Evolutionary conservation across 495 filamentous ascomycete species (phyloP).

Genomic region (Penicillium odoratum): DNA sequence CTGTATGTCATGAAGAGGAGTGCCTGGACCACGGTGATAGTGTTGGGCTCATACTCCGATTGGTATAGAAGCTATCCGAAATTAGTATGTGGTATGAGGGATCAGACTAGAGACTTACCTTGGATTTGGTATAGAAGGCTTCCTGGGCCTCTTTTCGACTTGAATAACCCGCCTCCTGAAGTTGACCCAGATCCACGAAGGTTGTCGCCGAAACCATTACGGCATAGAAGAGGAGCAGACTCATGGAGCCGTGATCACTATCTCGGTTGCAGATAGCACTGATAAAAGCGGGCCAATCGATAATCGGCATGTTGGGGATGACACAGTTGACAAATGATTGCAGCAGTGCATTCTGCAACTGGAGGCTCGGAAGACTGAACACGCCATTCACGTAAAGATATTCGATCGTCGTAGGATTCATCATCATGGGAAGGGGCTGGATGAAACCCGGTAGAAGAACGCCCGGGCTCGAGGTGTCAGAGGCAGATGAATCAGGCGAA

Average conservation of each 20-base stretch:
- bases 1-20: slow-evolving; percentile 22
- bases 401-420: slow-evolving; percentile 13
- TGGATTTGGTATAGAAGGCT: slow-evolving; percentile 17
- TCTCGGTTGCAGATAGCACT: slow-evolving; percentile 9
- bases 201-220: slow-evolving; percentile 22
- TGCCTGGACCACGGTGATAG: slow-evolving; percentile 16
- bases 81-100: not conserved
- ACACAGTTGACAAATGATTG: slow-evolving; percentile 23
- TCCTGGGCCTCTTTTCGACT: slow-evolving; percentile 22
- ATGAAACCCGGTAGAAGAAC: slow-evolving; percentile 20
- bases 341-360: slow-evolving; percentile 19
- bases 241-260: slow-evolving; percentile 16
- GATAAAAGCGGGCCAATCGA: slow-evolving; percentile 20
- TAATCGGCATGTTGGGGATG: slow-evolving; percentile 20
- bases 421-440: slow-evolving; percentile 15
- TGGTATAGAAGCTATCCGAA: slow-evolving; percentile 21
- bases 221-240: slow-evolving; percentile 22
- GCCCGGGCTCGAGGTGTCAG: not conserved
- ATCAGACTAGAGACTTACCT: slow-evolving; percentile 9
- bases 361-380: slow-evolving; percentile 13
- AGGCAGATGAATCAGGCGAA: slow-evolving; percentile 3
- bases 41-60: slow-evolving; percentile 17
- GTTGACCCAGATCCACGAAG: slow-evolving; percentile 20
- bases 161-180: slow-evolving; percentile 17
- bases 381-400: slow-evolving; percentile 19